Conservation (phyloP, 2,329 filamentous ascomycete species). For the Arthrocladium fulminans region DNA sequence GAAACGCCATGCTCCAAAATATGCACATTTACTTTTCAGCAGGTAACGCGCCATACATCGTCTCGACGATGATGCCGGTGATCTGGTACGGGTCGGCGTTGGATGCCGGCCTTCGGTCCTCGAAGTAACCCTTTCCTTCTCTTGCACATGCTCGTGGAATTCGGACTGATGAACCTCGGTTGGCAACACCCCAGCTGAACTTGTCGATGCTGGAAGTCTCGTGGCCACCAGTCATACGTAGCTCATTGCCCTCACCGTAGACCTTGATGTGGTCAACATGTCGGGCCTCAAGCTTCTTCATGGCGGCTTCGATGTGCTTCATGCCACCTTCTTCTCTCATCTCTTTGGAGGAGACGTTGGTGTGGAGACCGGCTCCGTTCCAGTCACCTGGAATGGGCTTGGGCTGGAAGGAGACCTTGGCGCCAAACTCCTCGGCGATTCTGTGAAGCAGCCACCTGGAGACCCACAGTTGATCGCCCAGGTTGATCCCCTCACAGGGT, state of each 20-base stretch:
- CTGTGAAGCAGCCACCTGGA: conserved; percentile 81
- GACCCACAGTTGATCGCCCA: conserved; percentile 96
- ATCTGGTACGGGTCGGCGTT: conserved; percentile 84
- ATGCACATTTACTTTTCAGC: conserved; percentile 15
- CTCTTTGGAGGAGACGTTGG: conserved; percentile 82
- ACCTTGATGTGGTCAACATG: conserved; percentile 82
- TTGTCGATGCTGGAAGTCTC: conserved; percentile 91
- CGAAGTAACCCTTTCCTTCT: conserved; percentile 92
- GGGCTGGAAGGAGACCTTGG: conserved; percentile 87
- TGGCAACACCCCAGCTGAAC: conserved; percentile 90
- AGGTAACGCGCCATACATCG: conserved; percentile 32
- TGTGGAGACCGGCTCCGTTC: conserved; percentile 93
- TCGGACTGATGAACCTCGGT: conserved; percentile 89
- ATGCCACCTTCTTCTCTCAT: conserved; percentile 90
- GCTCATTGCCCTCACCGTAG: conserved; percentile 92
- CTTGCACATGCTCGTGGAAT: conserved; percentile 77
- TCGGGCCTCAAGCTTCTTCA: conserved; percentile 72
- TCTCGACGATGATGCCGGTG: conserved; percentile 72
- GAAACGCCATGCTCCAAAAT: conserved; percentile 6
- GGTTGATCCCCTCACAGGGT: conserved; percentile 75
- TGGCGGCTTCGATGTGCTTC: conserved; percentile 81
- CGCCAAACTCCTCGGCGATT: conserved; percentile 92
- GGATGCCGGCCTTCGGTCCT: conserved; percentile 72
- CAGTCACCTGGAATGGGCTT: conserved; percentile 95
- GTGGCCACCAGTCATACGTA: conserved; percentile 83